Conservation (phyloP, 768 basidiomycete species). For the Coprinopsis strossmayeri region DNA sequence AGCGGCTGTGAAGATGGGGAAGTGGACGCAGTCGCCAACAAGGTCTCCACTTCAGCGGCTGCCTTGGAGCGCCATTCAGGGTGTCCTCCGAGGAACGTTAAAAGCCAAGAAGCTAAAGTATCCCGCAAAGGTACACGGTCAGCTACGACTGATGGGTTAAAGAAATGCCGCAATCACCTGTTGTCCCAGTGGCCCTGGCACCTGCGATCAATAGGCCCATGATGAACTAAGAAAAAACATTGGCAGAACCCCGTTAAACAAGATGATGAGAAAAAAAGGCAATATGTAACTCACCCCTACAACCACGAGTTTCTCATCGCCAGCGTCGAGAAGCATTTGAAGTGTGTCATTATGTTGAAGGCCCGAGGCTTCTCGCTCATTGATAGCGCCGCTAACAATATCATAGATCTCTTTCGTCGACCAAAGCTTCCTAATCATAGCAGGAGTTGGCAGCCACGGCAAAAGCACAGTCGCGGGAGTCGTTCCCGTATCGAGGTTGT, state of each 20-base stretch:
- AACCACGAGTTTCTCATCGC: slow-evolving; percentile 61
- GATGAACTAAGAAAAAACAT: slow-evolving; percentile 48
- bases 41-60: slow-evolving; percentile 48
- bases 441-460: slow-evolving; percentile 72
- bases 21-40: slow-evolving; percentile 23
- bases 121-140: neutral
- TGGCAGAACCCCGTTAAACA: slow-evolving; percentile 4
- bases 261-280: slow-evolving; percentile 4
- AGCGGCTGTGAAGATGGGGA: slow-evolving; percentile 24
- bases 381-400: slow-evolving; percentile 53
- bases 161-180: slow-evolving; percentile 34
- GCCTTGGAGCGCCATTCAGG: slow-evolving; percentile 60
- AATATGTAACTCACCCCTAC: slow-evolving; percentile 48
- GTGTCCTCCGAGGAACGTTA: slow-evolving; percentile 66
- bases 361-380: slow-evolving; percentile 50
- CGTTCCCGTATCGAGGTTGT: slow-evolving; percentile 60
- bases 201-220: slow-evolving; percentile 79
- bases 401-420: slow-evolving; percentile 75
- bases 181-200: slow-evolving; percentile 74
- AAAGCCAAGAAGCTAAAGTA: slow-evolving; percentile 68
- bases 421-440: slow-evolving; percentile 63
- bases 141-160: neutral
- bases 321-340: slow-evolving; percentile 66
- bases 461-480: slow-evolving; percentile 68
- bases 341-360: slow-evolving; percentile 57